Evolutionary conservation across 345 rosid genomes (phyloP).

Genomic region (Aethionema arabicum): DNA sequence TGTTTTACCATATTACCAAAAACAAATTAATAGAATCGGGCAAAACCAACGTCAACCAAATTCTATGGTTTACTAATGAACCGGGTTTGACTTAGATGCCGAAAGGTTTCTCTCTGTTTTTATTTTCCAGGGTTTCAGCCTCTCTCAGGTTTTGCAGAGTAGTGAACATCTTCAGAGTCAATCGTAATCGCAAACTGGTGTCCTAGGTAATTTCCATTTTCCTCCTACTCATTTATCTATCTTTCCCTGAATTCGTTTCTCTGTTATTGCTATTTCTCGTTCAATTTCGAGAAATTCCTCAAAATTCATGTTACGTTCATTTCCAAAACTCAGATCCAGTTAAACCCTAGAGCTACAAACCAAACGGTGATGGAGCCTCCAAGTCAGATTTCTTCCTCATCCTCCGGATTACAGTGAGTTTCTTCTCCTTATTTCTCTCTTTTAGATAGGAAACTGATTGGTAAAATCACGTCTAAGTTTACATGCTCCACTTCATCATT

Average conservation of each 20-base stretch:
- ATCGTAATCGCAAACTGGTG: not conserved
- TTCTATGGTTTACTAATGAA: too few species aligned
- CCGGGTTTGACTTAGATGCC: too few species aligned
- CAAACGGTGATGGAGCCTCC: not conserved
- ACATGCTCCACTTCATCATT: too few species aligned
- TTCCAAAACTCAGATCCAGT: slow-evolving; percentile 14
- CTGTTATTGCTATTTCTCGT: not conserved
- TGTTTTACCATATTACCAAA: too few species aligned
- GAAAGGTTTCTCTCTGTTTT: slow-evolving; percentile 19
- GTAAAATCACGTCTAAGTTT: too few species aligned
- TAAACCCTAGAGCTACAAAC: too few species aligned
- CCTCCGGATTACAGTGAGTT: slow-evolving; percentile 36
- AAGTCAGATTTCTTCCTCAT: slow-evolving; percentile 30
- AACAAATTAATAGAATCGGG: too few species aligned
- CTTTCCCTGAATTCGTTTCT: not conserved
- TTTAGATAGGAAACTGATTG: too few species aligned
- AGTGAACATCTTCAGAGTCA: slow-evolving; percentile 12
- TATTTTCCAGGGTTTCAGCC: not conserved
- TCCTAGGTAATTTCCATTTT: not conserved
- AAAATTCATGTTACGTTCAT: not conserved
- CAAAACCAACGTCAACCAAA: too few species aligned
- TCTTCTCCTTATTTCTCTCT: not conserved
- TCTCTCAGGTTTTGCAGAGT: not conserved
- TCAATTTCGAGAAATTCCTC: not conserved
- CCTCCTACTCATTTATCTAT: not conserved